Percentiles rank a stretch among this genome's conserved stretches.
Evolutionary conservation across 345 rosid species (phyloP).

Genomic region (Populus deltoides): DNA sequence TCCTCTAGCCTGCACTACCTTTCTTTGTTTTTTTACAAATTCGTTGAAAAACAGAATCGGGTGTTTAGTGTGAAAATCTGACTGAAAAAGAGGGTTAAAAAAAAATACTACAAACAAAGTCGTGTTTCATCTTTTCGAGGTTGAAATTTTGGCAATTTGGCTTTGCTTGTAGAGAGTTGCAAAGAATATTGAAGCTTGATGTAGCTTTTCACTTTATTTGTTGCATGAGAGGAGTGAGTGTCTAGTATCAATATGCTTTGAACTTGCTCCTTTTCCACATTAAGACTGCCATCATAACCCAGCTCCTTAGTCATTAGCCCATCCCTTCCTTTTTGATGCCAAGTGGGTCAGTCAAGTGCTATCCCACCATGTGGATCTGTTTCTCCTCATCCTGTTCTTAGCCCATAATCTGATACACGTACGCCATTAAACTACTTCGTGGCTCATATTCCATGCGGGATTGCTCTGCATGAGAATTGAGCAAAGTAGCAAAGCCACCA

Average conservation of each 20-base stretch:
- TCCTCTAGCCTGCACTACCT: neutral
- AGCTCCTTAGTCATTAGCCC: slow-evolving; percentile 12
- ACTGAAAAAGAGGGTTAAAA: slow-evolving; percentile 16
- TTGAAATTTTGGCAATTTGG: slow-evolving; percentile 24
- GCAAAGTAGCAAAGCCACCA: neutral
- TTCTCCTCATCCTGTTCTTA: neutral
- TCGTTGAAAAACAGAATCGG: slow-evolving; percentile 16
- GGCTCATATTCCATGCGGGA: neutral
- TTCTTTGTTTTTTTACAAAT: slow-evolving; percentile 19
- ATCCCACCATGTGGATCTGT: slow-evolving; percentile 5
- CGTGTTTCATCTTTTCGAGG: slow-evolving; percentile 26
- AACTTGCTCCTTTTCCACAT: slow-evolving; percentile 7
- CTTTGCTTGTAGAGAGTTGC: slow-evolving; percentile 54
- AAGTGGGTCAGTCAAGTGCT: slow-evolving; percentile 16
- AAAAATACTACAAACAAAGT: slow-evolving; percentile 18
- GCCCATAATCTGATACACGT: neutral
- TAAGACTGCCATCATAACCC: slow-evolving; percentile 27
- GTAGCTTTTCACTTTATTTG: slow-evolving; percentile 31
- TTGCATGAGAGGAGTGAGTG: slow-evolving; percentile 26
- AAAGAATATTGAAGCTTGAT: slow-evolving; percentile 38
- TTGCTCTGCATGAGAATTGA: neutral
- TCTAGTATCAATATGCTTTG: slow-evolving; percentile 15
- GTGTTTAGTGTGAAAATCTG: slow-evolving; percentile 29
- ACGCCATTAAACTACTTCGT: neutral
- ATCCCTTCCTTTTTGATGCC: slow-evolving; percentile 16